phyloP scores from a whole-genome alignment of 306 rosid species.

The Lathyrus oleraceus region DNA sequence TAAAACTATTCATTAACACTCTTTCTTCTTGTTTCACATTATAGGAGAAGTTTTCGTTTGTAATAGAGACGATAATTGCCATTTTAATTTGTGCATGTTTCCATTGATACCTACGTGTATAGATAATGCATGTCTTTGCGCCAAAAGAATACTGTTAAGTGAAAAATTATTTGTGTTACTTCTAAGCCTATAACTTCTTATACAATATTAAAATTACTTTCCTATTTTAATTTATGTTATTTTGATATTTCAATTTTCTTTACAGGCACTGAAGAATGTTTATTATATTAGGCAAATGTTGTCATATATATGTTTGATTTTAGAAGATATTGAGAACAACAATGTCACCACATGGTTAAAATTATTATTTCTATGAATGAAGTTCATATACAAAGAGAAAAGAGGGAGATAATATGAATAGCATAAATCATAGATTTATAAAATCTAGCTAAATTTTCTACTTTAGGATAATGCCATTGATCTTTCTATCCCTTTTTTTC shows the following conservation, averaged over 20 bases:
- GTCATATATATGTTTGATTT: not conserved
- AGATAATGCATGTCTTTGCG: not conserved
- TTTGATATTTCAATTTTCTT: not conserved
- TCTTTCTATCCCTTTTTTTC: too few relatives aligned
- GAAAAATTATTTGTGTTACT: not conserved
- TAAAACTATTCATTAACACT: too few relatives aligned
- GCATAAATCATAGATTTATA: too few relatives aligned
- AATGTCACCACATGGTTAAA: not conserved
- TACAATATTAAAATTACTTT: not conserved
- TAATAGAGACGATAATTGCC: too few relatives aligned
- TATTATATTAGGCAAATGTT: not conserved
- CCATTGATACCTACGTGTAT: too few relatives aligned
- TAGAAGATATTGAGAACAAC: not conserved
- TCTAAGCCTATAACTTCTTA: not conserved
- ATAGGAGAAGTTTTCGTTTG: too few relatives aligned
- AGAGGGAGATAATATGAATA: not conserved
- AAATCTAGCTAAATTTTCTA: too few relatives aligned
- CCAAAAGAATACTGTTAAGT: not conserved
- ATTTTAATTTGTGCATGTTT: too few relatives aligned
- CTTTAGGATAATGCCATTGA: too few relatives aligned
- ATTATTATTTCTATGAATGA: too few relatives aligned
- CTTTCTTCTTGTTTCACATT: too few relatives aligned
- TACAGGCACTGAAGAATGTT: not conserved
- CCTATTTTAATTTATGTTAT: not conserved
- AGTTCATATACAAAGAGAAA: too few relatives aligned